These are phyloP conservation scores for Tetradesmus obliquus DNA, from an alignment of 139 green algal species.

Conservation along the genomic window DNA sequence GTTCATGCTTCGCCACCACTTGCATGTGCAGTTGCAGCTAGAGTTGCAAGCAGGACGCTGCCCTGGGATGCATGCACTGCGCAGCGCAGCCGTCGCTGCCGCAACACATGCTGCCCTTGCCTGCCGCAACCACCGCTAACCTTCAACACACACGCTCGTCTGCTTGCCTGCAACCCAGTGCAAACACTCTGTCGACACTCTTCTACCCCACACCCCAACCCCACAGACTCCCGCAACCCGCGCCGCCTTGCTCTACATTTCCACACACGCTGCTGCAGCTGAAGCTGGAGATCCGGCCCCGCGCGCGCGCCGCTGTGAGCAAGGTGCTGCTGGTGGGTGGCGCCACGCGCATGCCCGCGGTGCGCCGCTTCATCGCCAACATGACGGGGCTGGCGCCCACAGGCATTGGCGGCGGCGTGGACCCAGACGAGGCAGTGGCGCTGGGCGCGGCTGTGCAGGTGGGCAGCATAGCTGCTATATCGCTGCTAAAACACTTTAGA, in stretches of 20 bases:
- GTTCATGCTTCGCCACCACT: no score
- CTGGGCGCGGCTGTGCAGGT: slow-evolving; percentile 84
- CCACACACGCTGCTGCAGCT: slow-evolving; percentile 33
- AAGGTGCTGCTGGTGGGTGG: slow-evolving; percentile 91
- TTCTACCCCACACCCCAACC: no score
- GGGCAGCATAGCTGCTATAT: not conserved
- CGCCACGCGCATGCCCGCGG: slow-evolving; percentile 85
- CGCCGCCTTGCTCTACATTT: not conserved
- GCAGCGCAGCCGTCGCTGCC: no score
- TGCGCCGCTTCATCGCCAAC: slow-evolving; percentile 84
- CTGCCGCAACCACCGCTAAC: no score
- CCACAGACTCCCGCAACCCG: not conserved
- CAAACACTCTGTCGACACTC: no score
- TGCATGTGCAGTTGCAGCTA: no score
- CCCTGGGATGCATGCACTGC: no score
- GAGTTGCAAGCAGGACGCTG: no score
- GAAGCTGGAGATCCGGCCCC: slow-evolving; percentile 71
- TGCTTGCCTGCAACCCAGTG: no score
- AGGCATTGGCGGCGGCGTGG: slow-evolving; percentile 50
- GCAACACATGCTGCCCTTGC: not conserved
- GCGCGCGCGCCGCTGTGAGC: slow-evolving; percentile 69
- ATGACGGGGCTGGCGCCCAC: slow-evolving; percentile 84
- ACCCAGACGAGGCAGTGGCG: slow-evolving; percentile 91
- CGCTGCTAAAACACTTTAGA: not conserved
- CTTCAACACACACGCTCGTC: no score